These are phyloP conservation scores for Musa schizocarpa DNA, from an alignment of 176 grass and related monocot species.

Conservation along the genomic window DNA sequence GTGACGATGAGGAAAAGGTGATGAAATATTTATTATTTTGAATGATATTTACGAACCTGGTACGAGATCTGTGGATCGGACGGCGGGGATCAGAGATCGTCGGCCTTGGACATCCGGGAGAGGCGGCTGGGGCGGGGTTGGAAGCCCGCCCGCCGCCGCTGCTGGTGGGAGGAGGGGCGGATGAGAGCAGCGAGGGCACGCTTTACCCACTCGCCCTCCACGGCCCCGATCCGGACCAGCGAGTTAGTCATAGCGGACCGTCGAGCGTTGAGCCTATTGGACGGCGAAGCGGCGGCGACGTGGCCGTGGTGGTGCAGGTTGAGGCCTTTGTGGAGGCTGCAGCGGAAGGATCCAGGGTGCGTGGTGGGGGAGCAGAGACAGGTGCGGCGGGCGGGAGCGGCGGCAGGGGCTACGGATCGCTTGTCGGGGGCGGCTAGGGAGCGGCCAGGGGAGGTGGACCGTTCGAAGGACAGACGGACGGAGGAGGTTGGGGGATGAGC, in stretches of 20 bases:
- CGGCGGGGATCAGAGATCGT: background rate
- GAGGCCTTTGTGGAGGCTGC: conserved; percentile 8
- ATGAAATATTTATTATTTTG: background rate
- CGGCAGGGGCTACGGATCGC: background rate
- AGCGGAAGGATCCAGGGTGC: conserved; percentile 10
- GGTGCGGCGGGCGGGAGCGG: background rate
- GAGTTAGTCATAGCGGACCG: conserved; percentile 8
- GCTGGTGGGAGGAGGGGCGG: conserved; percentile 10
- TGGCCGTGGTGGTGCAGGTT: background rate
- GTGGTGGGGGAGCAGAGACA: conserved; percentile 2
- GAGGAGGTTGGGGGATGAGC: background rate
- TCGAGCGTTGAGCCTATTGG: conserved; percentile 10
- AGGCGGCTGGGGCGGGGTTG: conserved; percentile 5
- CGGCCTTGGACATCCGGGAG: conserved; percentile 5
- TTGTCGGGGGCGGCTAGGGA: background rate
- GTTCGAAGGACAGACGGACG: background rate
- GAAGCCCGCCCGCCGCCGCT: conserved; percentile 1
- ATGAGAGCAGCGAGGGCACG: conserved; percentile 4
- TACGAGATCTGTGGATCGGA: background rate
- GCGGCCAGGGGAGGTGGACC: conserved; percentile 2
- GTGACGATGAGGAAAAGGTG: background rate
- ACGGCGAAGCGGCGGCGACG: background rate
- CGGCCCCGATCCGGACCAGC: conserved; percentile 2
- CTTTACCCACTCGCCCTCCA: conserved; percentile 4
- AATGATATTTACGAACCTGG: background rate